Evolutionary conservation across 176 grass and related monocot genomes (phyloP).

Genomic region (Thinopyrum elongatum): DNA sequence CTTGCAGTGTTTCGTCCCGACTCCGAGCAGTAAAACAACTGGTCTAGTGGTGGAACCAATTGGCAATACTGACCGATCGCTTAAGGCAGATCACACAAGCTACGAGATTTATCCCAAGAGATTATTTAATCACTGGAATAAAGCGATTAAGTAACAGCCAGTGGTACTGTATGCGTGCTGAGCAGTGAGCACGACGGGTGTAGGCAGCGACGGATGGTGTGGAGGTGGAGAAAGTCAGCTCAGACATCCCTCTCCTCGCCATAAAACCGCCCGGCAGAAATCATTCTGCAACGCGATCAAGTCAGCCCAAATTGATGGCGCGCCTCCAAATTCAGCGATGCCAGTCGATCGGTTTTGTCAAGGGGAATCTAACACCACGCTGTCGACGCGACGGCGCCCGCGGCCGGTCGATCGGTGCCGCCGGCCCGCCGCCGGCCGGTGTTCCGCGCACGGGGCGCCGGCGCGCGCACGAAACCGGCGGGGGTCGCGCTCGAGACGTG

Average conservation of each 20-base stretch:
- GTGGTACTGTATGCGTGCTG: not conserved
- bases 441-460: not conserved
- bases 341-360: not conserved
- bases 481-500: not conserved
- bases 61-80: no score
- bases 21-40: no score
- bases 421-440: not conserved
- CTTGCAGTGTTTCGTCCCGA: not conserved
- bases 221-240: not conserved
- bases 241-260: not conserved
- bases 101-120: no score
- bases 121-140: no score
- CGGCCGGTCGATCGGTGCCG: not conserved
- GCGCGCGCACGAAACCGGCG: not conserved
- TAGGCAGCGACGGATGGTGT: not conserved
- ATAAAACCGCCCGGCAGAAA: not conserved
- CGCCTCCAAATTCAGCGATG: not conserved
- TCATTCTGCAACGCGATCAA: not conserved
- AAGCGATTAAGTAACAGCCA: not conserved
- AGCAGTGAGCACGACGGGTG: not conserved
- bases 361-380: not conserved
- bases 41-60: no score
- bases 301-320: not conserved
- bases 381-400: not conserved
- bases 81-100: no score